Evolutionary conservation across 768 basidiomycete genomes (phyloP).

Genomic region (Tulasnella sp.): DNA sequence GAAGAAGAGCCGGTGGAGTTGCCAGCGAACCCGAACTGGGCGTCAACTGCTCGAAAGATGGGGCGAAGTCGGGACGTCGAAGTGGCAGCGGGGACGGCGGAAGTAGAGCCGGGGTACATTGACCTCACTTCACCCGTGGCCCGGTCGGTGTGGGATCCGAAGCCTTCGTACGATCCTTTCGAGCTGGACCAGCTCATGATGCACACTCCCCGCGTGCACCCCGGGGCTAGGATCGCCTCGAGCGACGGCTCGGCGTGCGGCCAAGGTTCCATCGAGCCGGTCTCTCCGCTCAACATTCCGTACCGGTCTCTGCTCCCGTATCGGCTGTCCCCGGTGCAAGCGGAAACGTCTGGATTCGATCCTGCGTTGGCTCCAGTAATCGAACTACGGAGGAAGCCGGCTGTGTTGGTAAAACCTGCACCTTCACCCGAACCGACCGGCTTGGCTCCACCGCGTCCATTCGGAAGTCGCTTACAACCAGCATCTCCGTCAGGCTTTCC

Average conservation of each 20-base stretch:
- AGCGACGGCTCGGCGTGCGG: background rate
- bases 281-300: conserved; percentile 12
- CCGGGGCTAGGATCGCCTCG: background rate
- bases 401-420: background rate
- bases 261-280: background rate
- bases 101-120: background rate
- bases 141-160: background rate
- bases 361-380: background rate
- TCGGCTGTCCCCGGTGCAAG: background rate
- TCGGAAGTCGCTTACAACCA: background rate
- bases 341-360: background rate
- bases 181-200: conserved; percentile 27
- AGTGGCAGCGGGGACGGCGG: background rate
- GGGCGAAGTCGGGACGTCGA: background rate
- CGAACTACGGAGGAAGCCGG: background rate
- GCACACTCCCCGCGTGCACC: conserved; percentile 5
- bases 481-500: conserved; percentile 16
- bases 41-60: background rate
- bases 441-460: background rate
- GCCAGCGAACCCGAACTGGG: background rate
- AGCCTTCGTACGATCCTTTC: conserved; percentile 26
- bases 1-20: conserved; percentile 11
- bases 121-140: background rate
- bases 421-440: background rate
- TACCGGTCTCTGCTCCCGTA: background rate